These are phyloP conservation scores for Chenopodium suecicum DNA, from an alignment of 148 eudicot genomes.

Conservation along the genomic window DNA sequence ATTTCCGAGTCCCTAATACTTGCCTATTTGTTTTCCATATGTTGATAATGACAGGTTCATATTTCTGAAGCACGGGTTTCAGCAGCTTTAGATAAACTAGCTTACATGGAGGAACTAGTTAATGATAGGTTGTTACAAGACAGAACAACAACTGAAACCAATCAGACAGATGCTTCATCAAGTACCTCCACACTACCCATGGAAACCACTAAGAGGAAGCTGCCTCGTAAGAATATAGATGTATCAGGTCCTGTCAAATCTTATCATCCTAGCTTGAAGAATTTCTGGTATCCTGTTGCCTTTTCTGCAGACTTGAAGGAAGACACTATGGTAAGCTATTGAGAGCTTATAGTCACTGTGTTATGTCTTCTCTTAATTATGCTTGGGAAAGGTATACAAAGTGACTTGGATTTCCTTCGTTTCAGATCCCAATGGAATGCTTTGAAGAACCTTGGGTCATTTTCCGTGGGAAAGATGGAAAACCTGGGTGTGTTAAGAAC, in stretches of 20 bases:
- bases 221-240: slow-evolving; percentile 50
- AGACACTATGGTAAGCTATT: slow-evolving; percentile 73
- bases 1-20: not conserved
- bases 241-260: slow-evolving; percentile 88
- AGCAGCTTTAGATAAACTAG: slow-evolving; percentile 85
- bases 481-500: slow-evolving; percentile 84
- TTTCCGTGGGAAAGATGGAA: slow-evolving; percentile 89
- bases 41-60: slow-evolving; percentile 63
- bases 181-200: slow-evolving; percentile 50
- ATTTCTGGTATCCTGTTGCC: slow-evolving; percentile 96
- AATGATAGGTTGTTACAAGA: slow-evolving; percentile 84
- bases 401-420: slow-evolving; percentile 10
- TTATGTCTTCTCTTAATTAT: not conserved
- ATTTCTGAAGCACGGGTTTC: slow-evolving; percentile 89
- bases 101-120: slow-evolving; percentile 85
- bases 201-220: slow-evolving; percentile 40
- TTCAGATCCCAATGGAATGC: slow-evolving; percentile 86
- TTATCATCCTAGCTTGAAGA: slow-evolving; percentile 67
- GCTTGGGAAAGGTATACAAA: not conserved
- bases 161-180: slow-evolving; percentile 39
- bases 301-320: slow-evolving; percentile 79
- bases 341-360: not conserved
- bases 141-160: slow-evolving; percentile 40
- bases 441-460: slow-evolving; percentile 95
- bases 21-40: not conserved